Conservation (phyloP, 1,284 basidiomycete species). For the Trametes hirsuta region DNA sequence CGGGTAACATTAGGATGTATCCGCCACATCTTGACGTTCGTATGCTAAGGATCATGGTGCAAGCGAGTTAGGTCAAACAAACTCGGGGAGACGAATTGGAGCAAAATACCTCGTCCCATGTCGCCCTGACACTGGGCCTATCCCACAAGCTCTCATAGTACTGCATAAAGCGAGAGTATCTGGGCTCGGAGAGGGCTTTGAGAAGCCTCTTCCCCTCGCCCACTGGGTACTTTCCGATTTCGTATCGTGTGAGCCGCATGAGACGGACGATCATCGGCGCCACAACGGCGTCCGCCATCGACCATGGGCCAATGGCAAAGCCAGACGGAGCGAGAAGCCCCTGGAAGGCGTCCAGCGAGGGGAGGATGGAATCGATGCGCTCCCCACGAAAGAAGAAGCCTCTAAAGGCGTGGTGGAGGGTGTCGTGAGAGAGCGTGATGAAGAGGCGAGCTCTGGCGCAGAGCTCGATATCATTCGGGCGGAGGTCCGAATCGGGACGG, state of each 20-base stretch:
- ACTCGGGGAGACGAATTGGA: background rate
- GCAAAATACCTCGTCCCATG: constrained; percentile 36
- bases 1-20: constrained; percentile 25
- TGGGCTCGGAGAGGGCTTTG: constrained; percentile 23
- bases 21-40: constrained; percentile 27
- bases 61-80: constrained; percentile 6
- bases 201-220: constrained; percentile 24
- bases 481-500: constrained; percentile 46
- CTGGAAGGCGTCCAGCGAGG: constrained; percentile 37
- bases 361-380: constrained; percentile 47
- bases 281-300: constrained; percentile 48
- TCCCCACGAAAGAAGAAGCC: constrained; percentile 38
- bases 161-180: constrained; percentile 33
- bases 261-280: constrained; percentile 26
- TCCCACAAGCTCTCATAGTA: constrained; percentile 35
- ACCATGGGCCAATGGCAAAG: constrained; percentile 39
- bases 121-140: constrained; percentile 35
- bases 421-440: constrained; percentile 53
- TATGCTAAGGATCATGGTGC: constrained; percentile 3
- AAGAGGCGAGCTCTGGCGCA: constrained; percentile 63
- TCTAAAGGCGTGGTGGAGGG: constrained; percentile 41
- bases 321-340: constrained; percentile 32
- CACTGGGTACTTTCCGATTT: constrained; percentile 24
- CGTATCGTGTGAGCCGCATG: constrained; percentile 18
- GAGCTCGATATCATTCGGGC: constrained; percentile 54